Evolutionary conservation across 2,329 filamentous ascomycete genomes (phyloP), one percentile per base, ranked within the genome.

Genomic region (Aspergillus piperis): DNA sequence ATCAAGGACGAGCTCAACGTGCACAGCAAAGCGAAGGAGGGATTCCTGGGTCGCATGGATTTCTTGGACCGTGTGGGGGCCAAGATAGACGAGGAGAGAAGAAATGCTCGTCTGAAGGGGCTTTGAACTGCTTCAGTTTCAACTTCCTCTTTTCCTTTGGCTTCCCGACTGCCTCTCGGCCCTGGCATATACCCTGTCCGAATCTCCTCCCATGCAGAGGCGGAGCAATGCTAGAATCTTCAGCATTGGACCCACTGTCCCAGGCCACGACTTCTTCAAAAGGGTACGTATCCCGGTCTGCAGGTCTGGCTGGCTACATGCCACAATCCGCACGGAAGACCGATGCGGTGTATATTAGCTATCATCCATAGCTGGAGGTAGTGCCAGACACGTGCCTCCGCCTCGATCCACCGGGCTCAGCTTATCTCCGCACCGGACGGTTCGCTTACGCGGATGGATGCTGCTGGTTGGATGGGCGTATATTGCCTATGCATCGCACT

Each of bases 21-120:
- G 49, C 84, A 87, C 70, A 85, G 84, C 63, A 86, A 85, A 70
- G 85, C 84, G 10, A 87, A 86, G 68, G 82, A 84, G 57, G 84
- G 84, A 0, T 89, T 86, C 72, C 73, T 87, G 67, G 83, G 80
- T 15, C 80, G 85, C 50, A 86, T 86, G 80, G 84, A 86, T 55
- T 89, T 89, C 70, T 75, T 89, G 78, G 81, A 80, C 60, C 81
- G 82, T 10, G 83, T 86, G 27, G 85, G 86, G 63, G 78, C 80
- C 44, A 81, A 81, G 62, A 77, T 77, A 65, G 85, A 88, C 62
- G 82, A 84, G 54, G 84, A 86, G 66, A 80, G 81, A 53, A 79
- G 81, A 63, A 79, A 77, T 65, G 80, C 80, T 42, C 81, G 84
- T 63, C 68, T 82, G 69, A 81, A 79, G 68, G 73, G 72, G 17